phyloP scores from a whole-genome alignment of 257 asterid species.

The Scutellaria baicalensis region DNA sequence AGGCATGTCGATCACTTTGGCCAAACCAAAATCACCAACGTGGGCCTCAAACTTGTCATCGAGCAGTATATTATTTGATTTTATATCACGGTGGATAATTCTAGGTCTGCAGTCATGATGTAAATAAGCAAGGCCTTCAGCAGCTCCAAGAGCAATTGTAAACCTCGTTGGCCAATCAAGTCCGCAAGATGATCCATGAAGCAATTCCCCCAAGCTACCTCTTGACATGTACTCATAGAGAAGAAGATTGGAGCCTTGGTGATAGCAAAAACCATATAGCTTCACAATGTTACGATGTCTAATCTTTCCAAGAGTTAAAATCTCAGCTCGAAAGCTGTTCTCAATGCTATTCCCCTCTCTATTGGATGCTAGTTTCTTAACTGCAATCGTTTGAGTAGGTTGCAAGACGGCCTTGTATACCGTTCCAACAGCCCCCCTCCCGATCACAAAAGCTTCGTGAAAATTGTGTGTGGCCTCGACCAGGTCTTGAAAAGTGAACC shows the following conservation, averaged over 20 bases:
- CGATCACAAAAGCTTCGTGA: conserved; percentile 60
- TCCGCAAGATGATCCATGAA: conserved; percentile 49
- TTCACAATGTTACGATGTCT: conserved; percentile 94
- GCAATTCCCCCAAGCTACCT: conserved; percentile 90
- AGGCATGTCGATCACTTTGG: conserved; percentile 95
- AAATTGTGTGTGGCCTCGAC: conserved; percentile 86
- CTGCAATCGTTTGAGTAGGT: conserved; percentile 58
- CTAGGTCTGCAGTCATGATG: conserved; percentile 90
- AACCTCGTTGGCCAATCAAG: conserved; percentile 84
- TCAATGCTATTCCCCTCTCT: conserved; percentile 73
- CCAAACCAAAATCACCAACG: conserved; percentile 95
- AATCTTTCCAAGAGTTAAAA: conserved; percentile 73
- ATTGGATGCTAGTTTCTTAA: conserved; percentile 74
- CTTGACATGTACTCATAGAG: conserved; percentile 84
- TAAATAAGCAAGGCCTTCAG: conserved; percentile 80
- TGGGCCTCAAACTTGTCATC: conserved; percentile 93
- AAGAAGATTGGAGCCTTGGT: conserved; percentile 82
- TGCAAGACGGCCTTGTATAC: conserved; percentile 80
- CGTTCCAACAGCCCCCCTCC: conserved; percentile 86
- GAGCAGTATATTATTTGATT: conserved; percentile 77
- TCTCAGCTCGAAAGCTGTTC: conserved; percentile 76
- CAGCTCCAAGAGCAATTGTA: conserved; percentile 74
- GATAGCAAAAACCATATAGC: conserved; percentile 80
- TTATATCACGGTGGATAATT: conserved; percentile 87
- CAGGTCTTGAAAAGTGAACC: conserved; percentile 81